Evolutionary conservation across 176 grass and related monocot species (phyloP), one percentile per base, ranked within the genome.

Genomic region (Musa schizocarpa): DNA sequence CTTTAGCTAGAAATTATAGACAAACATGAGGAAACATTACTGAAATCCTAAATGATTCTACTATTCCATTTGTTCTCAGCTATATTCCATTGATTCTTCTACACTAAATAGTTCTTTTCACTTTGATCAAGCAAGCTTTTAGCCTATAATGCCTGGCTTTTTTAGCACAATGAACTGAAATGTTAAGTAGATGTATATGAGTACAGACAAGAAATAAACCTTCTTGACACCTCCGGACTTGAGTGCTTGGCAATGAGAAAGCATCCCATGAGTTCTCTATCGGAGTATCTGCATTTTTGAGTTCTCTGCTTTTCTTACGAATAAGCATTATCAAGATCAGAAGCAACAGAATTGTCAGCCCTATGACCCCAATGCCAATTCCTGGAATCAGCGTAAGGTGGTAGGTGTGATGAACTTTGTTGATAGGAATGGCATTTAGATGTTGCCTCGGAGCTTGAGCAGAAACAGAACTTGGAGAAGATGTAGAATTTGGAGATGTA

Each of bases 351-450:
- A 89, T 80, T 6, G 95, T 81, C 63, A 94, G 52, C 29, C 82
- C 50, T 83, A 99, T 94, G 27, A 99, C 85, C 57, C 80, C 95
- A 53, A 99, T 99, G 55, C 95, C 95, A 70, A 99, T 92, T 81
- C 95, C 95, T 54, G 91, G 86, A 88, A 99, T 75, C 50, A 92
- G 54, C 58, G 88, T 80, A 69, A 99, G 77, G 65, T 82, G 84
- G 76, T 89, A 88, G 59, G 80, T 76, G 29, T 81, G 82, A 2
- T 54, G 80, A 25, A 76, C 74, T 82, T 68, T 85, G 26, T 76
- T 85, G 20, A 79, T 75, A 71, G 85, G 64, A 74, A 74, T 71
- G 65, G 50, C 75, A 68, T 43, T 72, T 68, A 56, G 84, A 68
- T 84, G 91, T 69, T 85, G 90, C 34, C 64, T 76, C 3, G 81